Base-by-base conservation (phyloP, 148 eudicot genomes). In the Fallopia convolvulus region DNA sequence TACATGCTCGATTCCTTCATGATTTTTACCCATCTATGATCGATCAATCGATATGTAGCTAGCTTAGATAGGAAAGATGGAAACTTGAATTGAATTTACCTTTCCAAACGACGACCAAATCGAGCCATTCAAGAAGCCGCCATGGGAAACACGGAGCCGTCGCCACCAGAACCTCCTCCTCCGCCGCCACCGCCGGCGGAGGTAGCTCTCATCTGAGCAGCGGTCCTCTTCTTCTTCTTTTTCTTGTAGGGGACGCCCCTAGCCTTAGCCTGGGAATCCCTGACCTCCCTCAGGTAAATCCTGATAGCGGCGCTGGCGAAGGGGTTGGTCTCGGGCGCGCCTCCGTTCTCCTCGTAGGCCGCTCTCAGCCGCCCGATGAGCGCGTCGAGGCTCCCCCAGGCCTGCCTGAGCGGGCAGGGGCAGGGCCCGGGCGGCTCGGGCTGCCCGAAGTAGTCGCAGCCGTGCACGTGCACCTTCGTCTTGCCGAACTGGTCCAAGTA, bases 361-460 rank as follows among this genome's bases (percentile, higher is more conserved):
- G 91, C 89, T 30, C 90, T 56, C 21, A 88, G 88, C 40, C 90
- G 75, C 0, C 90, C 90, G 5, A 88, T 82, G 48, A 88, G 89
- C 0, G 91, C 91, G 21, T 88, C 91, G 2, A 88, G 87, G 79
- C 91, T 88, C 3, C 90, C 90, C 90, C 90, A 88, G 36, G 90
- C 90, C 76, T 88, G 90, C 76, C 83, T 80, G 0, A 85, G 81
- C 0, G 88, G 90, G 76, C 90, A 88, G 32, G 88, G 81, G 75
- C 90, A 88, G 10, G 88, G 87, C 14, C 87, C 91, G 2, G 91
- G 80, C 3, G 91, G 91, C n/a, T 88, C 89, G 10, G 91, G 89
- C 61, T 88, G 86, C 58, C 91, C 91, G 44, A 82, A 88, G 23
- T 81, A 88, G 1, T 77, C 74, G 32, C 91, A 88, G 3, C 89